phyloP scores from a whole-genome alignment of 495 filamentous ascomycete genomes.

The Podospora didyma region DNA sequence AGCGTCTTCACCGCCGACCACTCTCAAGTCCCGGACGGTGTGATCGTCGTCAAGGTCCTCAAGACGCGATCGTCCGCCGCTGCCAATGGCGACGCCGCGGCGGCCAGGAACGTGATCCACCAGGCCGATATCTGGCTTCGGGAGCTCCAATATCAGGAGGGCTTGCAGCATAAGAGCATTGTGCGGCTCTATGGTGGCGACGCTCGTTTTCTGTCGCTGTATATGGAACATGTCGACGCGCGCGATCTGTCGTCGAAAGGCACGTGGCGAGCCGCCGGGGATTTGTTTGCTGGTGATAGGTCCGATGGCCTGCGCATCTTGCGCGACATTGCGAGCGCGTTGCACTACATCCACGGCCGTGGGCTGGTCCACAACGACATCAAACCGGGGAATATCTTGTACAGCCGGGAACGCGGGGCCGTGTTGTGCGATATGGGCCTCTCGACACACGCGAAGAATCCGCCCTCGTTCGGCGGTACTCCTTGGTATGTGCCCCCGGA shows the following conservation, averaged over 20 bases:
- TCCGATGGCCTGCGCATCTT: slow-evolving; percentile 41
- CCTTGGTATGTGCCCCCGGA: slow-evolving; percentile 50
- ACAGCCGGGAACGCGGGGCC: slow-evolving; percentile 45
- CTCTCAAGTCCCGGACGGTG: slow-evolving; percentile 37
- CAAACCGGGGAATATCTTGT: slow-evolving; percentile 51
- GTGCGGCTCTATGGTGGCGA: slow-evolving; percentile 46
- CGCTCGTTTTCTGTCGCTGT: slow-evolving; percentile 45
- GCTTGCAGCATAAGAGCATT: slow-evolving; percentile 44
- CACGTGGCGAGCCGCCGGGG: slow-evolving; percentile 35
- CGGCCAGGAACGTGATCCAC: slow-evolving; percentile 42
- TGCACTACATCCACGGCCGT: slow-evolving; percentile 44
- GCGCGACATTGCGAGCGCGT: slow-evolving; percentile 39
- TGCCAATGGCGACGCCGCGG: slow-evolving; percentile 31
- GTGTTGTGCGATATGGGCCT: slow-evolving; percentile 48
- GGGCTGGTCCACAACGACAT: slow-evolving; percentile 48
- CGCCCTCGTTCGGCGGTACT: slow-evolving; percentile 41
- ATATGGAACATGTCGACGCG: slow-evolving; percentile 50
- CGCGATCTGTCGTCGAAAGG: slow-evolving; percentile 37
- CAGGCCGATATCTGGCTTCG: slow-evolving; percentile 49
- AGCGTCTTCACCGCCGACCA: slow-evolving; percentile 48
- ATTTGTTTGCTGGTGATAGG: slow-evolving; percentile 38
- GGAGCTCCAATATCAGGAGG: slow-evolving; percentile 44
- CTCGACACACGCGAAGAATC: slow-evolving; percentile 34
- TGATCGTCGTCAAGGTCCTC: slow-evolving; percentile 48
- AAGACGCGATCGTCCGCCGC: slow-evolving; percentile 36